Percentiles rank a stretch among this genome's conserved stretches.
These are phyloP conservation scores for Candida sp. DNA, from an alignment of 1,139 yeast genomes.

Conservation along the genomic window DNA sequence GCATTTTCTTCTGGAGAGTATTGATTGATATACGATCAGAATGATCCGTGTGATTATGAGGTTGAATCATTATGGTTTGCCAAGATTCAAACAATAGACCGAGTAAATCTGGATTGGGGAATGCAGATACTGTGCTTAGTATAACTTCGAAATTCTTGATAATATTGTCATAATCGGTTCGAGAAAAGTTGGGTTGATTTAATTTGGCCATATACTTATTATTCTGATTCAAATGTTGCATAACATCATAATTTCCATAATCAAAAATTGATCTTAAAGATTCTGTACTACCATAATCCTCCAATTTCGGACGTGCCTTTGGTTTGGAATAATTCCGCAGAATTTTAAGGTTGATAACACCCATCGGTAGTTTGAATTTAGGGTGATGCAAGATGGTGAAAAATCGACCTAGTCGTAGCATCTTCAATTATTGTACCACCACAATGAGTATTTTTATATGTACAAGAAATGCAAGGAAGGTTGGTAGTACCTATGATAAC, in stretches of 20 bases:
- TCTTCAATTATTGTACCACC: not conserved
- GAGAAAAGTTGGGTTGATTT: not conserved
- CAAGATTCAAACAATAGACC: slow-evolving; percentile 19
- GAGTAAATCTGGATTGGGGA: slow-evolving; percentile 11
- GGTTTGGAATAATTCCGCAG: not conserved
- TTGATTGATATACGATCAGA: slow-evolving; percentile 1
- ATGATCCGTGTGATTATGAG: not conserved
- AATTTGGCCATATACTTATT: slow-evolving; percentile 9
- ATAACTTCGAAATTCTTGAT: slow-evolving; percentile 12
- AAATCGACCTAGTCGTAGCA: slow-evolving; percentile 2
- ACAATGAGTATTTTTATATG: not conserved
- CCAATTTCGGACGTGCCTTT: not conserved
- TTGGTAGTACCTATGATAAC: not conserved
- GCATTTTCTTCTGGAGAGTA: slow-evolving; percentile 13
- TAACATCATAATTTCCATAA: slow-evolving; percentile 5
- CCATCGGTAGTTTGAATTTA: not conserved
- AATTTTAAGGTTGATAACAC: not conserved
- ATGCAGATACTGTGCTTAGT: slow-evolving; percentile 16
- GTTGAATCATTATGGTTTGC: slow-evolving; percentile 11
- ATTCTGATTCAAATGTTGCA: slow-evolving; percentile 11
- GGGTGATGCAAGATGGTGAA: slow-evolving; percentile 1
- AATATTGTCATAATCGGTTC: slow-evolving; percentile 5
- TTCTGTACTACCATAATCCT: not conserved
- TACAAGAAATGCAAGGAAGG: not conserved
- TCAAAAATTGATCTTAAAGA: not conserved